Conservation (phyloP, 225 moss, liverwort and hornwort species). For the Neckera pumila region DNA sequence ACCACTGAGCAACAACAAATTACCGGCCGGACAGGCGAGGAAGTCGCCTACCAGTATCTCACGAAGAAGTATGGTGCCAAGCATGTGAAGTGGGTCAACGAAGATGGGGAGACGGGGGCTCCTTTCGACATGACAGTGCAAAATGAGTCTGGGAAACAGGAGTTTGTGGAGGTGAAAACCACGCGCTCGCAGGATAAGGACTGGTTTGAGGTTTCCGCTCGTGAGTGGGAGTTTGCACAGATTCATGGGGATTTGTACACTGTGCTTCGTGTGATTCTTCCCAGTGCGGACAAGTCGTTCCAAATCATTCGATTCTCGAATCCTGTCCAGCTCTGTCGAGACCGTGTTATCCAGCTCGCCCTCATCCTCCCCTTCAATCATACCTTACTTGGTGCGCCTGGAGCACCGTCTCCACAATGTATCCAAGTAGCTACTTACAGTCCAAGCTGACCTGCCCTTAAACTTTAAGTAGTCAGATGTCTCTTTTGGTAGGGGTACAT, state of each 20-base stretch:
- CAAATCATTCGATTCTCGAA: conserved; percentile 64
- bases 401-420: conserved; percentile 9
- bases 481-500: background rate
- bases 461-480: background rate
- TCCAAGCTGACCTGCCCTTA: background rate
- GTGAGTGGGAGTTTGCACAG: conserved; percentile 85
- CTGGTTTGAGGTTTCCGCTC: conserved; percentile 91
- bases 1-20: conserved; percentile 51
- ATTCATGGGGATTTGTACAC: conserved; percentile 58
- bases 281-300: conserved; percentile 21
- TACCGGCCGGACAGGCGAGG: conserved; percentile 85
- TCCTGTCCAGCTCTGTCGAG: conserved; percentile 77
- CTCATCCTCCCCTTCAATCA: conserved; percentile 54
- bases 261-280: conserved; percentile 64
- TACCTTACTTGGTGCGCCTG: background rate
- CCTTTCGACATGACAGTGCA: conserved; percentile 72
- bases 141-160: conserved; percentile 47
- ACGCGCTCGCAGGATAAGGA: conserved; percentile 78
- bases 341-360: conserved; percentile 71
- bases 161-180: conserved; percentile 87
- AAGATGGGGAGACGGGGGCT: conserved; percentile 77
- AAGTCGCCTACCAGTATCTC: conserved; percentile 68
- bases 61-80: conserved; percentile 32
- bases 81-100: conserved; percentile 79
- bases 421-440: conserved; percentile 16